Evolutionary conservation across 306 rosid genomes (phyloP), one percentile per base, ranked within the genome.

Genomic region (Fragaria nilgerrensis): DNA sequence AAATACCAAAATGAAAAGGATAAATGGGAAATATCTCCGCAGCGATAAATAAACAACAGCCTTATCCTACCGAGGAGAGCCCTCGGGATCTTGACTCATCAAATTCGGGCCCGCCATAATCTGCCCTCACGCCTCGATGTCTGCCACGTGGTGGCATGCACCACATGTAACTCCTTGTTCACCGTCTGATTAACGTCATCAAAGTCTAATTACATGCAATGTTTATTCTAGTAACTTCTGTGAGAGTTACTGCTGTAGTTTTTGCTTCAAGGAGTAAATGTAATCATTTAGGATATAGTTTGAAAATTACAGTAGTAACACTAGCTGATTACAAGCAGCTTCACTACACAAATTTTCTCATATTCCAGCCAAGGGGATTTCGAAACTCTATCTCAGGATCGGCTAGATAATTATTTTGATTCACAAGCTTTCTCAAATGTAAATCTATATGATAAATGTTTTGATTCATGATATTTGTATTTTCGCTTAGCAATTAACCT

Each of bases 111-210:
- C 79, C 82, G 68, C 64, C 5, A n/a, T 15, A 19, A 43, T 45
- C 50, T 47, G 13, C 63, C 39, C 70, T 37, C 61, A 75, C 83
- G 43, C 65, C 78, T 82, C 20, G 84, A 74, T 82, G 83, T 70
- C 41, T 77, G 89, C 86, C 87, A 85, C 93, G 90, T 85, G 89
- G 65, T 75, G 15, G 1, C 20, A 15, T 47, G 22, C 79, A 79
- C 39, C 74, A 49, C 62, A 77, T 63, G 22, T 79, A 32, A 74
- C 68, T 36, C 45, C 1, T 1, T 32, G 17, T 34, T 49, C 11
- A 20, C 12, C 29, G 11, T 20, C 12, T 0, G 67, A 62, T 62
- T 5, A 62, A 5, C 68, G 68, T 14, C 68, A 15, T 29, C 69
- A 17, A 56, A 23, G 67, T 16, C 41, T 15, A 15, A 32, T 15